Percentiles rank a stretch among this genome's conserved stretches.
These are phyloP conservation scores for Pichia deserticola DNA, from an alignment of 805 yeast species.

Conservation along the genomic window DNA sequence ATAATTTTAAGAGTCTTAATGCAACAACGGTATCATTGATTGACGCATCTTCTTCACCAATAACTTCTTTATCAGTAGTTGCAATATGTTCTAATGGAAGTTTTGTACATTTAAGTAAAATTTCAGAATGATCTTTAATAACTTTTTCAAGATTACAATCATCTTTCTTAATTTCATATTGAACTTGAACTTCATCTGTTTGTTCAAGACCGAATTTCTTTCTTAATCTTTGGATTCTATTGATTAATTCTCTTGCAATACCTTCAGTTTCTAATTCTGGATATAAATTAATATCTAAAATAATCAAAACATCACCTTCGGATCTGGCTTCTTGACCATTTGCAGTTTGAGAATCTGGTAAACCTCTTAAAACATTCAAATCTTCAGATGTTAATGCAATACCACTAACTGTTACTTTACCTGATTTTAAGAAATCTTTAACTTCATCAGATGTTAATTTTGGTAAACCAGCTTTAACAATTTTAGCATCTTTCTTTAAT, in stretches of 20 bases:
- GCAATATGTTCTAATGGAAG: conserved; percentile 44
- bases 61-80: conserved; percentile 38
- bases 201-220: conserved; percentile 93
- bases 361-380: conserved; percentile 80
- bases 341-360: conserved; percentile 58
- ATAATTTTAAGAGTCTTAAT: conserved; percentile 68
- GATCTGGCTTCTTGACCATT: conserved; percentile 83
- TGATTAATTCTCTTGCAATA: conserved; percentile 89
- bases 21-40: conserved; percentile 74
- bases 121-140: conserved; percentile 54
- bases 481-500: conserved; percentile 86
- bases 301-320: conserved; percentile 81
- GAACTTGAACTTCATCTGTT: conserved; percentile 89
- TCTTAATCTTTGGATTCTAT: conserved; percentile 95
- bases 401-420: conserved; percentile 80
- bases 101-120: conserved; percentile 74
- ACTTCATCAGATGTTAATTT: conserved; percentile 74
- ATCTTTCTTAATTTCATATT: conserved; percentile 65
- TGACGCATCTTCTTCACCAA: conserved; percentile 84
- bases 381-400: conserved; percentile 84
- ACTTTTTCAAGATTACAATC: conserved; percentile 58
- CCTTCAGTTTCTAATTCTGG: conserved; percentile 91
- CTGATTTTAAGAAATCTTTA: conserved; percentile 60
- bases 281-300: conserved; percentile 80
- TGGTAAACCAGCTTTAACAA: conserved; percentile 92